Evolutionary conservation across 768 basidiomycete species (phyloP).

Genomic region (Termitomyces sp.): DNA sequence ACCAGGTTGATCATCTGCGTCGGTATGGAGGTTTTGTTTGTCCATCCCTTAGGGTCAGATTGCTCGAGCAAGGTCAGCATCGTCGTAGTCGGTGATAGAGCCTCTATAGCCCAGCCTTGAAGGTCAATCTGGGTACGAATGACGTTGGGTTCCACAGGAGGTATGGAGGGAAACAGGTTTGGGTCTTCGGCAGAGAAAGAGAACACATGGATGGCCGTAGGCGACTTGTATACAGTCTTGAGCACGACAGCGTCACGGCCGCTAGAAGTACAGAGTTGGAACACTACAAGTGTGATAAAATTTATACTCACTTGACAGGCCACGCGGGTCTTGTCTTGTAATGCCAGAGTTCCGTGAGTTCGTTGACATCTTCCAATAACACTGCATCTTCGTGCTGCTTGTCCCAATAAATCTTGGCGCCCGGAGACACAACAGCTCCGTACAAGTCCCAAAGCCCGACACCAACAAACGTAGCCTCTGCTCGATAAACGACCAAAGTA

Average conservation of each 20-base stretch:
- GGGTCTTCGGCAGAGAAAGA: slow-evolving; percentile 90
- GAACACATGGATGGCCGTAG: slow-evolving; percentile 91
- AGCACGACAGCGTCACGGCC: slow-evolving; percentile 88
- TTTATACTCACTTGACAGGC: slow-evolving; percentile 75
- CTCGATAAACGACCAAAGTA: slow-evolving; percentile 91
- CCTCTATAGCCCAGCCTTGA: slow-evolving; percentile 98
- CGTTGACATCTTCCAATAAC: slow-evolving; percentile 84
- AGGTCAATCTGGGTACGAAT: slow-evolving; percentile 96
- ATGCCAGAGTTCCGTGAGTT: slow-evolving; percentile 91
- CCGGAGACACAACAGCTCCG: slow-evolving; percentile 80
- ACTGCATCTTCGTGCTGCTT: slow-evolving; percentile 83
- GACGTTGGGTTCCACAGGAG: slow-evolving; percentile 60
- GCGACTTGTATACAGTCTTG: slow-evolving; percentile 96
- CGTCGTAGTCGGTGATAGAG: slow-evolving; percentile 91
- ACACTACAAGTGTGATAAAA: not conserved
- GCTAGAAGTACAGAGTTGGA: slow-evolving; percentile 33
- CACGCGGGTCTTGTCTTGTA: slow-evolving; percentile 87
- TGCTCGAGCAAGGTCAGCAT: slow-evolving; percentile 92
- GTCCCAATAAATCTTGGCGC: slow-evolving; percentile 82
- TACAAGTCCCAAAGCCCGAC: slow-evolving; percentile 95
- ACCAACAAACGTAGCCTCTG: slow-evolving; percentile 96
- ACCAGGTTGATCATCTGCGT: slow-evolving; percentile 88
- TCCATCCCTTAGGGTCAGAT: slow-evolving; percentile 96
- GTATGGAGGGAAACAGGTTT: slow-evolving; percentile 75
- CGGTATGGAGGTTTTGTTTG: slow-evolving; percentile 90